A percentile compares a stretch with the other conserved stretches of the same genome.
Evolutionary conservation across 2,329 filamentous ascomycete species (phyloP).

Genomic region (Arthrinium phaeospermum): DNA sequence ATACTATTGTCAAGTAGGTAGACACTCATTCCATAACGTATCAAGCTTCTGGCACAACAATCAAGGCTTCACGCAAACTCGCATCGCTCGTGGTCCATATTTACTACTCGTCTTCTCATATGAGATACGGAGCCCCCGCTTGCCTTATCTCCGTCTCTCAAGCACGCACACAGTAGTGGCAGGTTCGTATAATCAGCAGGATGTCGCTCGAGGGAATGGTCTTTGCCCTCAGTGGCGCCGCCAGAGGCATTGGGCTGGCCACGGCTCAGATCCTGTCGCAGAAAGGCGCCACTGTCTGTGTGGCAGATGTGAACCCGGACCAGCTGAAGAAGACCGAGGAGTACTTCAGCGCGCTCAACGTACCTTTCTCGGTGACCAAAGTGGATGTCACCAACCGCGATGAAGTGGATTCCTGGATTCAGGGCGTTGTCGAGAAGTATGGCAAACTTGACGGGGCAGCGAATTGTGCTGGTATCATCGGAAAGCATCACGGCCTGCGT

Average conservation of each 20-base stretch:
- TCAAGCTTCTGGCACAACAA: background rate
- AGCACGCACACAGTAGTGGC: background rate
- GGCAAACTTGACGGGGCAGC: constrained; percentile 60
- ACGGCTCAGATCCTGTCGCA: constrained; percentile 39
- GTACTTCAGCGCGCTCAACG: constrained; percentile 34
- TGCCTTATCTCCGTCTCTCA: background rate
- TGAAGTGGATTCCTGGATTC: constrained; percentile 58
- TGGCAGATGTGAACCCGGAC: constrained; percentile 37
- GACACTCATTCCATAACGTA: background rate
- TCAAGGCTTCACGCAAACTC: background rate
- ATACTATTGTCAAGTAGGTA: background rate
- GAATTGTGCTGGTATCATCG: constrained; percentile 59
- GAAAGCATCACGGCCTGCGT: constrained; percentile 47
- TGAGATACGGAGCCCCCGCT: background rate
- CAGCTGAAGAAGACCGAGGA: constrained; percentile 34
- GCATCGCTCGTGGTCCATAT: background rate
- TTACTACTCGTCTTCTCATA: background rate
- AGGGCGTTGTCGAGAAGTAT: constrained; percentile 50
- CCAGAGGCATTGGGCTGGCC: constrained; percentile 43
- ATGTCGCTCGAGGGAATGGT: constrained; percentile 39
- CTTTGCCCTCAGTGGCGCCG: constrained; percentile 49
- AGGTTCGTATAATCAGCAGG: constrained; percentile 17
- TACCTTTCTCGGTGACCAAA: constrained; percentile 40
- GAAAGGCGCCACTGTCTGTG: constrained; percentile 37
- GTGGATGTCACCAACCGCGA: constrained; percentile 55